A percentile compares a stretch with the other conserved stretches of the same genome.
Conservation (phyloP, 164 flowering plant species). For the Vitis cinerea region DNA sequence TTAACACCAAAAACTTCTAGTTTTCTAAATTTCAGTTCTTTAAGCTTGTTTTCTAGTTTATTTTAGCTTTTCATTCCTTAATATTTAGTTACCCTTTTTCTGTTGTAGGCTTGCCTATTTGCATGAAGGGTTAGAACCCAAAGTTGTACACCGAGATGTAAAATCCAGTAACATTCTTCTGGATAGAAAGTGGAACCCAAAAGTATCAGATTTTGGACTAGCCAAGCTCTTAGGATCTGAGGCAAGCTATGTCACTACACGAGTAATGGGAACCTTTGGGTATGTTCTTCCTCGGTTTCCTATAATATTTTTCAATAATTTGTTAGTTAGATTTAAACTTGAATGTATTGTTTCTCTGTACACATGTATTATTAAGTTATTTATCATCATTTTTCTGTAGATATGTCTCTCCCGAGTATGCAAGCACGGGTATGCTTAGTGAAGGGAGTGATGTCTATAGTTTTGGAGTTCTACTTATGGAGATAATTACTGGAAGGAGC, state of each 20-base stretch:
- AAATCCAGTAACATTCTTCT: constrained; percentile 91
- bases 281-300: constrained; percentile 30
- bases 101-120: constrained; percentile 73
- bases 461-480: constrained; percentile 90
- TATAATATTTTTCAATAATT: background rate
- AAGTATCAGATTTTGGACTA: constrained; percentile 89
- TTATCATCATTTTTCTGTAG: constrained; percentile 36
- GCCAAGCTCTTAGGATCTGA: constrained; percentile 85
- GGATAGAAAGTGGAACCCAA: constrained; percentile 76
- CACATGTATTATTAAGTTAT: background rate
- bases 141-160: constrained; percentile 92
- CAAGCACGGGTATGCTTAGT: constrained; percentile 91
- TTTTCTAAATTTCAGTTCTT: too few relatives aligned
- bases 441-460: constrained; percentile 89
- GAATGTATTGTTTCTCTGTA: background rate
- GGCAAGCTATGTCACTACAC: constrained; percentile 81
- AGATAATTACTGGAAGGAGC: constrained; percentile 79
- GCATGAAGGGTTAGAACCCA: constrained; percentile 94
- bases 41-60: background rate
- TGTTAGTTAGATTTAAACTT: background rate
- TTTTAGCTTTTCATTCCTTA: background rate
- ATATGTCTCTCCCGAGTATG: constrained; percentile 93
- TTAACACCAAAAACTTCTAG: too few relatives aligned
- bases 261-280: constrained; percentile 97
- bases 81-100: background rate